A percentile compares a stretch with the other conserved stretches of the same genome.
Evolutionary conservation across 2,329 filamentous ascomycete species (phyloP).

Genomic region (Colletotrichum limetticola): DNA sequence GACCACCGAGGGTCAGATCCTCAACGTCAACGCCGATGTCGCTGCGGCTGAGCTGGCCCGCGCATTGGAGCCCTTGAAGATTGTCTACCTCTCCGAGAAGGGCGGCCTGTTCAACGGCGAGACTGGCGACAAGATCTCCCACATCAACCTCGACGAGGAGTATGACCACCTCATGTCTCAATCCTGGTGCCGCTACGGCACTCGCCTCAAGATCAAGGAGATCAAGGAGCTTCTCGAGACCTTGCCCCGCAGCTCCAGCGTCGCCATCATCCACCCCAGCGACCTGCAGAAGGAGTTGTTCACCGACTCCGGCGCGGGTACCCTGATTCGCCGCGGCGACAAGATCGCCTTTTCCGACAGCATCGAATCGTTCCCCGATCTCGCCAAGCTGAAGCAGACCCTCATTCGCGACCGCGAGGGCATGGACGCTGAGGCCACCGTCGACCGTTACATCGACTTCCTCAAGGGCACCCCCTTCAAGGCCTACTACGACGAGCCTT

Average conservation of each 20-base stretch:
- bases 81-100: conserved; percentile 98
- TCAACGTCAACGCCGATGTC: conserved; percentile 98
- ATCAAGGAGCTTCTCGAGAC: conserved; percentile 93
- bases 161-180: conserved; percentile 93
- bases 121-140: conserved; percentile 93
- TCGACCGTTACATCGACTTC: conserved; percentile 86
- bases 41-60: conserved; percentile 93
- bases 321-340: conserved; percentile 89
- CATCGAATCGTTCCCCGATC: conserved; percentile 79
- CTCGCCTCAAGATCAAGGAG: conserved; percentile 95
- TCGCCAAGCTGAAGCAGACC: conserved; percentile 82
- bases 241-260: conserved; percentile 90
- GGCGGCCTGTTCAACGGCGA: conserved; percentile 95
- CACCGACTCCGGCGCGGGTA: conserved; percentile 94
- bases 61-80: conserved; percentile 91
- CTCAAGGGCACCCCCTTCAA: conserved; percentile 84
- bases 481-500: conserved; percentile 92
- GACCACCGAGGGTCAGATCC: conserved; percentile 87
- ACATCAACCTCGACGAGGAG: conserved; percentile 97
- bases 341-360: conserved; percentile 82
- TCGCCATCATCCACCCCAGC: conserved; percentile 96
- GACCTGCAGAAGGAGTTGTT: conserved; percentile 97
- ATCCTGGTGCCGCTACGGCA: conserved; percentile 95
- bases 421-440: conserved; percentile 82
- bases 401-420: conserved; percentile 85